These are phyloP conservation scores for Nicotiana paniculata DNA, from an alignment of 257 asterid species.

Conservation along the genomic window DNA sequence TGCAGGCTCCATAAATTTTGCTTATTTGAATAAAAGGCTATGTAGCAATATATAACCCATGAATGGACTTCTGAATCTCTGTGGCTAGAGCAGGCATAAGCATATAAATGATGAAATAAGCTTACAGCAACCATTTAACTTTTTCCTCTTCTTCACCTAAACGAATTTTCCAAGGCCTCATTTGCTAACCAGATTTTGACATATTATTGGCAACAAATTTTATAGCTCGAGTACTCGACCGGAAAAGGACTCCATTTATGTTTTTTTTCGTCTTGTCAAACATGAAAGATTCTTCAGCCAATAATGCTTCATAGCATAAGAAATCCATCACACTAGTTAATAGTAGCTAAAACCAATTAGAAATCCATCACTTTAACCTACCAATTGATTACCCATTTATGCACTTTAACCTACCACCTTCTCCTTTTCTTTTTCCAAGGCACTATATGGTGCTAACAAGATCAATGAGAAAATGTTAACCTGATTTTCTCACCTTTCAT, in stretches of 20 bases:
- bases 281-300: neutral
- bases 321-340: neutral
- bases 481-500: slow-evolving; percentile 55
- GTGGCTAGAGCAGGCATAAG: neutral
- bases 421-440: neutral
- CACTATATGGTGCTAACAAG: neutral
- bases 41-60: neutral
- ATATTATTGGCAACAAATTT: neutral
- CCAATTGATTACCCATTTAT: neutral
- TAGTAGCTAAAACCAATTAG: neutral
- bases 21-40: neutral
- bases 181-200: neutral
- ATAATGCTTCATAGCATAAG: neutral
- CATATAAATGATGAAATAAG: neutral
- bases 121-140: neutral
- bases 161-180: neutral
- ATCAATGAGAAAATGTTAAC: neutral
- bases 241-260: neutral
- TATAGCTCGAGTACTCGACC: neutral
- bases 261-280: neutral
- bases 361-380: neutral
- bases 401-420: neutral
- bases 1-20: neutral
- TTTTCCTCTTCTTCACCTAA: neutral
- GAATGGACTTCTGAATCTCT: neutral